Percentiles rank a stretch among this genome's conserved stretches.
Conservation (phyloP, 352 stramenopile species). For the Pythium monospermum region DNA sequence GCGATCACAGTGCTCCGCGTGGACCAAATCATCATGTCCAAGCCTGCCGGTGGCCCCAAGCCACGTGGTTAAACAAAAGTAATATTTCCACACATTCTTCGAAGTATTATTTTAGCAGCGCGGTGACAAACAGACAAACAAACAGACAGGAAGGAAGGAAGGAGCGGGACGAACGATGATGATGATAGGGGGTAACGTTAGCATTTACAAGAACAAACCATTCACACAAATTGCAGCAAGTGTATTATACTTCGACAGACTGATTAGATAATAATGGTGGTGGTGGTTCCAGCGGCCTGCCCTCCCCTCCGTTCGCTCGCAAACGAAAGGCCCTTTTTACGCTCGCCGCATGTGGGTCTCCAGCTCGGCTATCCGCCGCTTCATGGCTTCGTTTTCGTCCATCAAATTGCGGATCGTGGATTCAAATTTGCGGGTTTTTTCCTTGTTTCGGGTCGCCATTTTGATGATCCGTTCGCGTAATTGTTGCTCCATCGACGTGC, state of each 20-base stretch:
- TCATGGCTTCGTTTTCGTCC: constrained; percentile 72
- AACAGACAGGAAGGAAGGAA: too few relatives aligned
- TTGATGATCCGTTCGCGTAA: constrained; percentile 83
- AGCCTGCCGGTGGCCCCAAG: constrained; percentile 93
- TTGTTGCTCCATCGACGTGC: constrained; percentile 82
- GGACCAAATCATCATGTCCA: constrained; percentile 99
- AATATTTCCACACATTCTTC: too few relatives aligned
- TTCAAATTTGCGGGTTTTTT: constrained; percentile 79
- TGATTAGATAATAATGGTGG: neutral
- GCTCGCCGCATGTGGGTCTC: constrained; percentile 25
- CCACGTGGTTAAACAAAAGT: constrained; percentile 71
- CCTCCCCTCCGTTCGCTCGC: too few relatives aligned
- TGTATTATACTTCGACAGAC: too few relatives aligned
- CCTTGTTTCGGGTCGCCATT: constrained; percentile 79
- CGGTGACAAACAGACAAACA: too few relatives aligned
- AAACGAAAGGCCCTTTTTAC: too few relatives aligned
- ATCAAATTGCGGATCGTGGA: constrained; percentile 70
- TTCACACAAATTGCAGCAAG: too few relatives aligned
- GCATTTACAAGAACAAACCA: too few relatives aligned
- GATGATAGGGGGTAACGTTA: too few relatives aligned
- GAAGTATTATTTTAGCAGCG: too few relatives aligned
- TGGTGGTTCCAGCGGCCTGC: neutral
- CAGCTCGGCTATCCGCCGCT: constrained; percentile 58
- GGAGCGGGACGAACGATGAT: too few relatives aligned
- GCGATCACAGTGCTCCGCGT: constrained; percentile 98